Percentiles rank a stretch among this genome's conserved stretches.
These are phyloP conservation scores for Glomus cerebriforme DNA, from an alignment of 192 early-diverging fungal genomes.

Conservation along the genomic window DNA sequence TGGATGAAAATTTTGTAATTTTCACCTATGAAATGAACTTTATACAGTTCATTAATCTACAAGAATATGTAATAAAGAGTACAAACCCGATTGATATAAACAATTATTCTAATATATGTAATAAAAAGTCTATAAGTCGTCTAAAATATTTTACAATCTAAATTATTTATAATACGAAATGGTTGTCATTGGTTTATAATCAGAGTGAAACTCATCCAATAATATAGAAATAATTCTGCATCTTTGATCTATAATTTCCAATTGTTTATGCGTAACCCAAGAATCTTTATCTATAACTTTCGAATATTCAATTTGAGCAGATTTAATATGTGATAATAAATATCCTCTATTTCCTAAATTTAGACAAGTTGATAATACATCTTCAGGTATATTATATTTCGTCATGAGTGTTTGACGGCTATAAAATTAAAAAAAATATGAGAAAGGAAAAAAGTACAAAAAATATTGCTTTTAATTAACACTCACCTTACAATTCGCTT, in stretches of 20 bases:
- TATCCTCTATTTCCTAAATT: constrained; percentile 12
- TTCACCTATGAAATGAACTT: too few relatives aligned
- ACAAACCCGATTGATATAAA: too few relatives aligned
- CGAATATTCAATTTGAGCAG: constrained; percentile 9
- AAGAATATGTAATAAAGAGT: too few relatives aligned
- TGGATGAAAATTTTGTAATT: too few relatives aligned
- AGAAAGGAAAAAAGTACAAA: too few relatives aligned
- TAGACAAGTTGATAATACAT: constrained; percentile 15
- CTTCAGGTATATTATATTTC: constrained; percentile 7
- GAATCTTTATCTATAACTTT: neutral
- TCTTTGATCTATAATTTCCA: constrained; percentile 9
- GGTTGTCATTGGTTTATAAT: neutral
- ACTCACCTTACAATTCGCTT: constrained; percentile 18
- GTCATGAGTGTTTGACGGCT: neutral
- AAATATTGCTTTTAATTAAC: neutral
- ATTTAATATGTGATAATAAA: neutral
- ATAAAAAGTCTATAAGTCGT: too few relatives aligned
- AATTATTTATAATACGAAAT: too few relatives aligned
- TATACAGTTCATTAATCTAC: too few relatives aligned
- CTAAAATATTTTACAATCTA: too few relatives aligned
- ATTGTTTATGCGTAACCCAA: constrained; percentile 21
- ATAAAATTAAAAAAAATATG: neutral
- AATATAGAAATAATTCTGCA: constrained; percentile 18
- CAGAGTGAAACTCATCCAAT: constrained; percentile 1
- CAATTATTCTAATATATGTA: too few relatives aligned